Evolutionary conservation across 345 rosid genomes (phyloP).

Genomic region (Gynandropsis gynandra): DNA sequence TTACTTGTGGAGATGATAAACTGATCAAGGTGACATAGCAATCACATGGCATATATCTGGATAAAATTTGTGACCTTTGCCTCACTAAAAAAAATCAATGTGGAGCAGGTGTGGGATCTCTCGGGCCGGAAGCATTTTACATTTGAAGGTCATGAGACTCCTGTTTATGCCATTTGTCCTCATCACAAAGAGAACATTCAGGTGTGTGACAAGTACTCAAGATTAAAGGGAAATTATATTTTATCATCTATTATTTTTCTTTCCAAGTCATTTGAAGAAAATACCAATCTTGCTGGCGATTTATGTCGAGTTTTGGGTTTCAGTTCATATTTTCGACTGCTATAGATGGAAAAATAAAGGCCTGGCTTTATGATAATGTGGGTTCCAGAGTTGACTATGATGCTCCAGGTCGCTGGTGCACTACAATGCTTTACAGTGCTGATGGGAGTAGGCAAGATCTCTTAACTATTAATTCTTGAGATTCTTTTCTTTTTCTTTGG

Average conservation of each 20-base stretch:
- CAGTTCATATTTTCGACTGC: conserved; percentile 84
- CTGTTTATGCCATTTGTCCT: conserved; percentile 82
- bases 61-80: conserved; percentile 2
- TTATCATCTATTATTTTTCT: conserved; percentile 11
- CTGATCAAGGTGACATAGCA: conserved; percentile 56
- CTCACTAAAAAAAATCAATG: conserved; percentile 27
- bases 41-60: background rate
- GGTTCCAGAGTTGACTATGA: conserved; percentile 80
- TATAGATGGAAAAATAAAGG: conserved; percentile 80
- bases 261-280: background rate
- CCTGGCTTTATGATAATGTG: conserved; percentile 76
- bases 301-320: conserved; percentile 15
- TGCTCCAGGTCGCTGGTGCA: conserved; percentile 77
- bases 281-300: background rate
- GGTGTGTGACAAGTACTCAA: conserved; percentile 45
- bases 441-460: conserved; percentile 65
- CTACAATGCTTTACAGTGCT: conserved; percentile 80
- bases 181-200: conserved; percentile 85
- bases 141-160: conserved; percentile 86
- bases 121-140: conserved; percentile 48
- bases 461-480: background rate
- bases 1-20: conserved; percentile 91
- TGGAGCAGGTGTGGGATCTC: conserved; percentile 82
- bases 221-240: background rate
- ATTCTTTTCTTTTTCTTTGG: background rate